Evolutionary conservation across 106 monocot species (phyloP).

Genomic region (Apostasia shenzhenica): DNA sequence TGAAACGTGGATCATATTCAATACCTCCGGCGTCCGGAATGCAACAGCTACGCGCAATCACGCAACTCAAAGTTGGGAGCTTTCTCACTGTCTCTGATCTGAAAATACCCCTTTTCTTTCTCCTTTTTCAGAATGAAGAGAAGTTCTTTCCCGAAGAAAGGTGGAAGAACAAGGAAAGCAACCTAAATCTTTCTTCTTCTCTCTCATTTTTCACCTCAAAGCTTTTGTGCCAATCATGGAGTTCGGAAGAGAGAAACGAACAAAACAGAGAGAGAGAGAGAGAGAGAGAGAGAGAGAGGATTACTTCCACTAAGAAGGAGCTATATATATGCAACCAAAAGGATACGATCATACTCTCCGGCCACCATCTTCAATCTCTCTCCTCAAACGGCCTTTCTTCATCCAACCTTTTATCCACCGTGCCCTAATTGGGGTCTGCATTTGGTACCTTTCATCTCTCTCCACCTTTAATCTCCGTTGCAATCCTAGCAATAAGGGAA

Average conservation of each 20-base stretch:
- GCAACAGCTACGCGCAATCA: too few relatives aligned
- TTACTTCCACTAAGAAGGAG: too few relatives aligned
- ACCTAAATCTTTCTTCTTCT: neutral
- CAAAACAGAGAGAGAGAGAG: slow-evolving; percentile 3
- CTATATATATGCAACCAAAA: slow-evolving; percentile 1
- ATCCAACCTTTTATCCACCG: neutral
- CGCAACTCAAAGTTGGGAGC: neutral
- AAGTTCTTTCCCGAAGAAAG: neutral
- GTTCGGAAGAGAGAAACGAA: neutral
- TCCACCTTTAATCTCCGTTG: neutral
- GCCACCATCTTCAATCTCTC: neutral
- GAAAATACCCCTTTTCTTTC: slow-evolving; percentile 1
- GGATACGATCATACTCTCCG: neutral
- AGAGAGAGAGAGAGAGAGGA: neutral
- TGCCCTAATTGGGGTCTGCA: neutral
- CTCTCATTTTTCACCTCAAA: neutral
- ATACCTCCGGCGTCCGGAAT: too few relatives aligned
- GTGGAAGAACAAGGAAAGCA: neutral
- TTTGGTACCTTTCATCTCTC: neutral
- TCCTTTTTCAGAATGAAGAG: neutral
- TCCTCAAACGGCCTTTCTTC: neutral
- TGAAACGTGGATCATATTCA: too few relatives aligned
- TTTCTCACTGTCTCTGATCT: neutral
- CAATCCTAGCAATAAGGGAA: neutral
- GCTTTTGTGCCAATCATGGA: neutral